phyloP scores from a whole-genome alignment of 2,329 filamentous ascomycete genomes.

The Neofusicoccum sp. region DNA sequence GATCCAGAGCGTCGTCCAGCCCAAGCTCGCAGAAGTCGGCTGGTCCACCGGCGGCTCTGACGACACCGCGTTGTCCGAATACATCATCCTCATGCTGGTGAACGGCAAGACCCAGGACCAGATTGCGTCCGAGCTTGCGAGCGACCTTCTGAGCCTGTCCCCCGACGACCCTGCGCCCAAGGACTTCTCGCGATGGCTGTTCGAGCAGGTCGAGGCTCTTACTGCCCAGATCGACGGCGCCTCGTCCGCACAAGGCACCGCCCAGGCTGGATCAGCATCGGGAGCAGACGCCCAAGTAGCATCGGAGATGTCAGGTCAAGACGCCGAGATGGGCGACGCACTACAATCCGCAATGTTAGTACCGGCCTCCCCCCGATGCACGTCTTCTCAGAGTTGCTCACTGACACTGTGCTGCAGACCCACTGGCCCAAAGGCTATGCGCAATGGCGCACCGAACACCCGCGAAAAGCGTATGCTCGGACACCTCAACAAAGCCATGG shows the following conservation, averaged over 20 bases:
- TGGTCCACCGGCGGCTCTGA: constrained; percentile 83
- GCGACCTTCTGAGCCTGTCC: constrained; percentile 79
- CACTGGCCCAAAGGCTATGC: constrained; percentile 94
- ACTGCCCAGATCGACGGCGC: constrained; percentile 64
- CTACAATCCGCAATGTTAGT: constrained; percentile 49
- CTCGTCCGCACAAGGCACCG: constrained; percentile 36
- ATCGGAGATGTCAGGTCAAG: constrained; percentile 35
- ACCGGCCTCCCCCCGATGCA: background rate
- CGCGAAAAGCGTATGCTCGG: constrained; percentile 83
- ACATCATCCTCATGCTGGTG: constrained; percentile 95
- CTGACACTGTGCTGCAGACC: constrained; percentile 60
- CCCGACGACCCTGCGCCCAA: constrained; percentile 81
- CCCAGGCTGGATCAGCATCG: background rate
- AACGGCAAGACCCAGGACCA: constrained; percentile 93
- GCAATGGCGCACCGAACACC: constrained; percentile 62
- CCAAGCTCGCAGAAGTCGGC: constrained; percentile 88
- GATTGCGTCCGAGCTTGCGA: constrained; percentile 83
- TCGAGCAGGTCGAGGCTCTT: constrained; percentile 75
- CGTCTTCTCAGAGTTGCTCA: too few relatives aligned
- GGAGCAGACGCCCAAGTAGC: constrained; percentile 10
- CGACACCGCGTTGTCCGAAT: constrained; percentile 86
- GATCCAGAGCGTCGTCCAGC: constrained; percentile 79
- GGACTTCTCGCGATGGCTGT: constrained; percentile 92
- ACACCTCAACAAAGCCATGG: constrained; percentile 81
- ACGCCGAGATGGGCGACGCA: constrained; percentile 72